Evolutionary conservation across 2,329 filamentous ascomycete species (phyloP), one percentile per base, ranked within the genome.

Genomic region (Escovopsis sp.): DNA sequence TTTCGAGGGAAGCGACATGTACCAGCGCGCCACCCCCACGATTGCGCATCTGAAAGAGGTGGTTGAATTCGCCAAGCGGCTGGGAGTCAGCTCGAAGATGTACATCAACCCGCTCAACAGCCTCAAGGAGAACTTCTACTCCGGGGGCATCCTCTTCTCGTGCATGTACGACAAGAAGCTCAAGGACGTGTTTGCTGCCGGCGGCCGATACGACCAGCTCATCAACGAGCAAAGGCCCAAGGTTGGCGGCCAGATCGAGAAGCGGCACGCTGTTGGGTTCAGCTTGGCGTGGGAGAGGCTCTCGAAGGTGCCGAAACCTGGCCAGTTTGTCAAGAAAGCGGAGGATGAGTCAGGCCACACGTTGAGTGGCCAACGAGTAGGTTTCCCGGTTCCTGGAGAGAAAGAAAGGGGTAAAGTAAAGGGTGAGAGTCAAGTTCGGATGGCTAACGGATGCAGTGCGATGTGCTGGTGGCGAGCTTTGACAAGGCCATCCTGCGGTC

Each of bases 51-150:
- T 98, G 25, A 81, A 80, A 45, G 78, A 84, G 42, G 78, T 96
- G 1, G 69, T 85, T 37, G 74, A 77, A 30, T 91, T 91, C 53
- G 72, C 81, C 44, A 83, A 84, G 53, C 74, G 78, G 2, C 79
- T 94, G 46, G 77, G 78, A 1, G 71, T 96, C 1, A 71, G 71
- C 42, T 79, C 78, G 39, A 91, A 88, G 55, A 68, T 94, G 25
- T 93, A 88, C 53, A 70, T 96, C 50, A 84, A 79, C 48, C 88
- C 89, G 0, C 68, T 98, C 7, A 84, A 80, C 55, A 93, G 84
- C 58, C 75, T 93, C 53, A 94, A 94, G 54, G 88, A 95, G 55
- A 83, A 81, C 43, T 95, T 96, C 57, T 98, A 91, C 59, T 68
- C 75, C 14, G 82, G 83, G 1, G 88, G 88, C 7, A 69, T 96